Base-by-base conservation (phyloP, 75 land plant genomes). In the Sequoiadendron giganteum region DNA sequence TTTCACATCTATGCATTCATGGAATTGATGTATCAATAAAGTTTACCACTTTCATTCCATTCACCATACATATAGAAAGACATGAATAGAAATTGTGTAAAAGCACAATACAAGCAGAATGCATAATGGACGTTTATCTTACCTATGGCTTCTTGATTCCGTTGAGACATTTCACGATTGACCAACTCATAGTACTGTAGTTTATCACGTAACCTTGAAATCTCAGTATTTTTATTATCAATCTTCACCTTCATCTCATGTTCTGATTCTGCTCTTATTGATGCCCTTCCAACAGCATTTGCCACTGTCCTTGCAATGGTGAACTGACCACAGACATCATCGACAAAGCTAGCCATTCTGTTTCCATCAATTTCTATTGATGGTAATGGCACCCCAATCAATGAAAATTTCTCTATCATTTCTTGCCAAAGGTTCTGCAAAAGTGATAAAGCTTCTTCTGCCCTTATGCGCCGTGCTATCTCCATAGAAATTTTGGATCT, bases 121-220 rank as follows among this genome's bases (percentile, higher is more conserved):
- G 21, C 25, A 42, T 10, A 30, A 8, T 10, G 48, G 39, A 39
- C 25, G 5, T 21, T 70, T 84, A 45, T 75, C 91, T 94, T 90
- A 97, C 99, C 99, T 39, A 96, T 85, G 81, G 94, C 91, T 87
- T 97, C 99, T 89, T 95, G 99, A 91, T 97, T 97, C 85, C 98
- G 93, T 87, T 94, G 98, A 58, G 95, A 94, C 96, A 97, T 97
- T 90, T 97, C 99, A 30, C 87, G 92, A 85, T 96, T 97, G 83
- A 95, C 91, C 39, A 92, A 90, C 70, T 97, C 99, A 92, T 95
- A 95, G 65, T 96, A 96, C 72, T 90, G 93, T 8, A 97, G 84
- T 61, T 95, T 90, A 58, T 97, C 99, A 28, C 87, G 86, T 40
- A 97, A 88, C 65, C 99, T 91, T 77, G 95, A 83, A 88, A 97